Evolutionary conservation across 306 rosid species (phyloP), one percentile per base, ranked within the genome.

Genomic region (Arachis stenosperma): DNA sequence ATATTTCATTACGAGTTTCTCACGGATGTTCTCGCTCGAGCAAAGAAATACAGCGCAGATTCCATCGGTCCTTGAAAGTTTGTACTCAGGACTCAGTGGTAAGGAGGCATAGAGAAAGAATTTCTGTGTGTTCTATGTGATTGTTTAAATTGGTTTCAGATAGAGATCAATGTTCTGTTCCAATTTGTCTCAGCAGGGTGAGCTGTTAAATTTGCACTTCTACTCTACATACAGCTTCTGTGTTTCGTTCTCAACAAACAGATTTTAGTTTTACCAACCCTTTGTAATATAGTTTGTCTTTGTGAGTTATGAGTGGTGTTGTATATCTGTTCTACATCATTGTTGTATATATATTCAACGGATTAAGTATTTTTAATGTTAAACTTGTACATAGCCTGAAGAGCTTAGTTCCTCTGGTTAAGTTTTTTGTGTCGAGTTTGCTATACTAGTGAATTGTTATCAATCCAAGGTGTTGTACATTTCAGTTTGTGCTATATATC

Each of bases 141-240:
- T 69, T 65, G 42, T 69, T 36, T 22, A 22, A 36, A 22, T n/a
- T 43, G 50, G 67, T 41, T 44, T 22, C 37, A 41, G 66, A 56
- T 6, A 51, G 27, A 72, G 75, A 77, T 42, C 29, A 22, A 58
- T 17, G 71, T 33, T 61, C 9, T 69, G 61, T 63, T 65, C 55
- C 30, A 53, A 41, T 37, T 47, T 66, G 68, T 67, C 63, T 56
- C 57, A 37, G 10, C 75, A 15, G 60, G 71, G 71, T 43, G 81
- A 54, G 37, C 37, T 42, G 50, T 27, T 69, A 5, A 46, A 48
- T 55, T 36, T 15, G 50, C 44, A 39, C 37, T 9, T 64, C 61
- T 69, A 55, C 7, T 64, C 61, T 69, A 55, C 57, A 78, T 17
- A 84, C 15, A 15, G 37, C 14, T 48, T 48, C 10, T 48, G 54